Evolutionary conservation across 306 rosid genomes (phyloP), one percentile per base, ranked within the genome.

Genomic region (Malus fusca): DNA sequence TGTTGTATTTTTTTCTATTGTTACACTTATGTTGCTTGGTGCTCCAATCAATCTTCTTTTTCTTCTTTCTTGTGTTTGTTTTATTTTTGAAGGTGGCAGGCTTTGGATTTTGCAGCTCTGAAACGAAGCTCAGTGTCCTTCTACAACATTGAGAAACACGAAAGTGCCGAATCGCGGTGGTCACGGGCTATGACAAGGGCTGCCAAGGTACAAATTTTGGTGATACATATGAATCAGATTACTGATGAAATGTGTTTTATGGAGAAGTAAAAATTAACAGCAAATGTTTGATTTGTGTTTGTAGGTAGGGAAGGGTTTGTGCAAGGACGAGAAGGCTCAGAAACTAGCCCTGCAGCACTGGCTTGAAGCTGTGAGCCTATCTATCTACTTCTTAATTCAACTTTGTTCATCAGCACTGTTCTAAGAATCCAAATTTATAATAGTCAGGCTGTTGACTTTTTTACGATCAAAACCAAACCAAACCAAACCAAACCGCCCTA

Each of bases 361-460:
- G 88, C 87, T 87, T 78, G 91, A 82, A 82, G 91, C 91, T 73
- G 88, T 85, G 75, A 85, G 84, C 80, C 25, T 63, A 28, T 63
- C 33, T 13, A 61, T 48, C 53, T 14, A 14, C 53, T 48, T 14
- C 13, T 25, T 13, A 14, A 14, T 26, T 5, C 21, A 51, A 51
- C 18, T 51, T 51, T 51, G 55, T 51, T 51, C 21, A 51, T 51
- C 8, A 51, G 21, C 21, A 51, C 8, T 15, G 21, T 15, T 51
- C 55, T 0, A 15, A 51, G 55, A 51, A 51, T 14, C 56, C 8
- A 56, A 31, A 18, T 30, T 66, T 51, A 51, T 51, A 4, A 15
- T 15, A 51, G 8, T 51, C 3, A 51, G 21, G 18, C 21, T 51
- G 21, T 48, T 5, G 21, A 51, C 18, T 51, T 13, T 15, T 51